phyloP scores from a whole-genome alignment of 768 basidiomycete species.

The Pholiota microspora region DNA sequence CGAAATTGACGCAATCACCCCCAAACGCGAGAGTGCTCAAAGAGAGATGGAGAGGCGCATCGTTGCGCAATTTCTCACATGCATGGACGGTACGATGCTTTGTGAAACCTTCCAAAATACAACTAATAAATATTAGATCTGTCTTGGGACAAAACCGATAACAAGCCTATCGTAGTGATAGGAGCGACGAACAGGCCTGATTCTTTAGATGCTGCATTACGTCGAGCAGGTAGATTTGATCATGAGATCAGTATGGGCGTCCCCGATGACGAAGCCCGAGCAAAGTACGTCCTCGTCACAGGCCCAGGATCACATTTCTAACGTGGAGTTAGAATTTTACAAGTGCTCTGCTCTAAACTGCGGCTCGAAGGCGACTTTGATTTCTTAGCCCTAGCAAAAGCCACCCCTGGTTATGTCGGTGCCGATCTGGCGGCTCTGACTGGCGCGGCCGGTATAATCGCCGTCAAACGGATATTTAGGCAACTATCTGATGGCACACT shows the following conservation, averaged over 20 bases:
- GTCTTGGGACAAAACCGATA: constrained; percentile 93
- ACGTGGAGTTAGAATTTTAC: constrained; percentile 69
- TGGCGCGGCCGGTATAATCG: constrained; percentile 91
- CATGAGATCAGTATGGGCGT: constrained; percentile 98
- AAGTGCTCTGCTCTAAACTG: constrained; percentile 80
- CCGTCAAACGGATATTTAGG: constrained; percentile 94
- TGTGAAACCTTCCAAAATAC: background rate
- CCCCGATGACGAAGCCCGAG: constrained; percentile 86
- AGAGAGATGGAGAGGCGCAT: constrained; percentile 98
- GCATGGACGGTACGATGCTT: constrained; percentile 85
- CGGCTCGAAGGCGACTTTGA: constrained; percentile 87
- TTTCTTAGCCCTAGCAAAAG: constrained; percentile 80
- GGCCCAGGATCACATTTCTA: background rate
- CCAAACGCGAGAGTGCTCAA: constrained; percentile 96
- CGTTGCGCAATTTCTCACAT: constrained; percentile 95
- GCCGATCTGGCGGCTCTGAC: constrained; percentile 91
- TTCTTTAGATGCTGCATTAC: constrained; percentile 88
- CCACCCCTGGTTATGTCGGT: constrained; percentile 96
- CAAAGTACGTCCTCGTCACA: constrained; percentile 58
- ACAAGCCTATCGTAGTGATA: constrained; percentile 91
- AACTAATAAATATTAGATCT: constrained; percentile 57
- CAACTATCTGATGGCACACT: constrained; percentile 67
- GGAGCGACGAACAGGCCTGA: constrained; percentile 97
- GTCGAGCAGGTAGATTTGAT: constrained; percentile 93
- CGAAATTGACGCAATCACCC: constrained; percentile 97